Percentiles rank a stretch among this genome's conserved stretches.
Conservation (phyloP, 2,329 filamentous ascomycete genomes). For the Leptoxyphium fumago region DNA sequence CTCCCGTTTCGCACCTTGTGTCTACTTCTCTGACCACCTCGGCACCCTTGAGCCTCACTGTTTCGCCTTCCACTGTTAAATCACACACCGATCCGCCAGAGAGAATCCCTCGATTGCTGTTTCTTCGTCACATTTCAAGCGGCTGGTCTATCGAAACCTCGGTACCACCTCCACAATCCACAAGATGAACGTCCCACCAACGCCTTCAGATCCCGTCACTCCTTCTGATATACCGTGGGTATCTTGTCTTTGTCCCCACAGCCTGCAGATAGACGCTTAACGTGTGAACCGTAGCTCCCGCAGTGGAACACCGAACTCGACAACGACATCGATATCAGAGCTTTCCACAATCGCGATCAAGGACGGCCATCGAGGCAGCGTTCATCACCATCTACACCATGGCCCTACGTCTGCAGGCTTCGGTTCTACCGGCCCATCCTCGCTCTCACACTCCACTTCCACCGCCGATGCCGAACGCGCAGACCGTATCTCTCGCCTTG, state of each 20-base stretch:
- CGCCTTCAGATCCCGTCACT: slow-evolving; percentile 68
- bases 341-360: slow-evolving; percentile 92
- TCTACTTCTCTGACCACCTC: no score
- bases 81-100: no score
- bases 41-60: no score
- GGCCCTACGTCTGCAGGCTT: slow-evolving; percentile 38
- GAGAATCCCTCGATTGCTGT: no score
- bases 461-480: slow-evolving; percentile 84
- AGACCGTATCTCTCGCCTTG: slow-evolving; percentile 86
- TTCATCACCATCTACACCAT: slow-evolving; percentile 39
- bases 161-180: no score
- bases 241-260: slow-evolving; percentile 22
- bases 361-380: slow-evolving; percentile 79
- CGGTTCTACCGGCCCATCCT: slow-evolving; percentile 21
- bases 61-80: no score
- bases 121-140: no score
- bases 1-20: no score
- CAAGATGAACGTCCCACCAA: slow-evolving; percentile 64
- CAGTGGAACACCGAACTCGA: slow-evolving; percentile 85
- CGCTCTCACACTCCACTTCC: slow-evolving; percentile 8
- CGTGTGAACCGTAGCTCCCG: slow-evolving; percentile 7
- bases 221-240: slow-evolving; percentile 76
- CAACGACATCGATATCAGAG: slow-evolving; percentile 79
- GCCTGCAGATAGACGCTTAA: not conserved
- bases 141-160: no score